phyloP scores from a whole-genome alignment of 1,139 yeast genomes.

The Suhomyces bribrorum region DNA sequence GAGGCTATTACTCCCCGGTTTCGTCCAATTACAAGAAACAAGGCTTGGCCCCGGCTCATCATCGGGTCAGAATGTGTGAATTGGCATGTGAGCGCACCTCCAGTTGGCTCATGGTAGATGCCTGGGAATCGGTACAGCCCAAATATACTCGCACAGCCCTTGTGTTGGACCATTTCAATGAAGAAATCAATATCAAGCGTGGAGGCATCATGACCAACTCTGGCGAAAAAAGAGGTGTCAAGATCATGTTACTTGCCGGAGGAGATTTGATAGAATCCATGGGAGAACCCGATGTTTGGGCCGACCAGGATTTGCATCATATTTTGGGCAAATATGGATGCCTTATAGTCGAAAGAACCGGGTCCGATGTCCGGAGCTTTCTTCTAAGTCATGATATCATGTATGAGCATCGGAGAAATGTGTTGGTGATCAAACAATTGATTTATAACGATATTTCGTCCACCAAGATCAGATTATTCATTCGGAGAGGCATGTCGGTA shows the following conservation, averaged over 20 bases:
- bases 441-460: constrained; percentile 95
- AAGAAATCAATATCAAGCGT: constrained; percentile 85
- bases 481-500: constrained; percentile 94
- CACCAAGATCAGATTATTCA: constrained; percentile 87
- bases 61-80: constrained; percentile 97
- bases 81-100: constrained; percentile 96
- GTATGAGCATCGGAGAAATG: constrained; percentile 95
- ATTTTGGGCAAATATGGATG: constrained; percentile 95
- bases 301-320: constrained; percentile 91
- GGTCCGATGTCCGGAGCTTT: constrained; percentile 91
- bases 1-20: constrained; percentile 98
- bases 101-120: constrained; percentile 98
- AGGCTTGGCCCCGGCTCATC: constrained; percentile 85
- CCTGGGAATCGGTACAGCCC: constrained; percentile 96
- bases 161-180: constrained; percentile 94
- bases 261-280: constrained; percentile 96
- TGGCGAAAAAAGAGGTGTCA: constrained; percentile 82
- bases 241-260: constrained; percentile 95
- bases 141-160: constrained; percentile 91
- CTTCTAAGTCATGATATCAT: constrained; percentile 89
- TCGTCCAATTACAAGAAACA: constrained; percentile 91
- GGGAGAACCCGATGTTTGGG: constrained; percentile 99
- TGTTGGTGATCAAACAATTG: constrained; percentile 89
- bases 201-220: constrained; percentile 80
- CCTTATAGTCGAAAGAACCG: constrained; percentile 93